Evolutionary conservation across 305 asterid genomes (phyloP).

Genomic region (Fraxinus sp.): DNA sequence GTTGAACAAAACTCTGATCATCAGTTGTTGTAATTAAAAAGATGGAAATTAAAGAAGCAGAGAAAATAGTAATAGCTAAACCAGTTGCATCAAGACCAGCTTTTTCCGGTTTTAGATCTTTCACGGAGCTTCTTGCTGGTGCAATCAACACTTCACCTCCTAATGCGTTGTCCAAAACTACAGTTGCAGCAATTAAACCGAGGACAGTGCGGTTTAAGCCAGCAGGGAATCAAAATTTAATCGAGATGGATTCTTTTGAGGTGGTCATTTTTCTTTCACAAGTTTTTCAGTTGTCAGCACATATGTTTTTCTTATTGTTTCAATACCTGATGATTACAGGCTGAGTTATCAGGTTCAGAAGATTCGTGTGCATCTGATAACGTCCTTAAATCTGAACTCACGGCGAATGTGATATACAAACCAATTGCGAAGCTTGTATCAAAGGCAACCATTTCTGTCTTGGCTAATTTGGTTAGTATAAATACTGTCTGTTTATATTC

Average conservation of each 20-base stretch:
- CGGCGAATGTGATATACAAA: constrained; percentile 50
- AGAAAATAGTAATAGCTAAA: constrained; percentile 55
- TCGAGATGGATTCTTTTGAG: constrained; percentile 33
- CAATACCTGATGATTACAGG: constrained; percentile 36
- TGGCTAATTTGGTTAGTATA: constrained; percentile 68
- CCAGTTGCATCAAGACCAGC: constrained; percentile 83
- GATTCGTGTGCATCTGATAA: constrained; percentile 30
- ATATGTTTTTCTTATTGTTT: constrained; percentile 2
- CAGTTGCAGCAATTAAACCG: constrained; percentile 56
- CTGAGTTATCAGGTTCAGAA: constrained; percentile 31
- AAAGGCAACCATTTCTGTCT: constrained; percentile 50
- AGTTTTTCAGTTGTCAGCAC: neutral
- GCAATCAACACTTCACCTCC: constrained; percentile 44
- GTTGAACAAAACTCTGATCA: constrained; percentile 18
- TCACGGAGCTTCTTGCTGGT: constrained; percentile 47
- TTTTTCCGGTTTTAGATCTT: constrained; percentile 44
- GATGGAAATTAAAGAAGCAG: constrained; percentile 53
- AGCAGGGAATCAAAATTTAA: constrained; percentile 19
- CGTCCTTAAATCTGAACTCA: constrained; percentile 32
- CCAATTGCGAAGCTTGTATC: constrained; percentile 77
- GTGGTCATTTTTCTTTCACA: constrained; percentile 8
- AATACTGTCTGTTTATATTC: neutral
- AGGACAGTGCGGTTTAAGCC: constrained; percentile 60
- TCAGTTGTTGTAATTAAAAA: constrained; percentile 9
- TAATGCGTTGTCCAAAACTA: constrained; percentile 32